phyloP scores from a whole-genome alignment of 257 asterid genomes.

The Nicotiana paniculata region DNA sequence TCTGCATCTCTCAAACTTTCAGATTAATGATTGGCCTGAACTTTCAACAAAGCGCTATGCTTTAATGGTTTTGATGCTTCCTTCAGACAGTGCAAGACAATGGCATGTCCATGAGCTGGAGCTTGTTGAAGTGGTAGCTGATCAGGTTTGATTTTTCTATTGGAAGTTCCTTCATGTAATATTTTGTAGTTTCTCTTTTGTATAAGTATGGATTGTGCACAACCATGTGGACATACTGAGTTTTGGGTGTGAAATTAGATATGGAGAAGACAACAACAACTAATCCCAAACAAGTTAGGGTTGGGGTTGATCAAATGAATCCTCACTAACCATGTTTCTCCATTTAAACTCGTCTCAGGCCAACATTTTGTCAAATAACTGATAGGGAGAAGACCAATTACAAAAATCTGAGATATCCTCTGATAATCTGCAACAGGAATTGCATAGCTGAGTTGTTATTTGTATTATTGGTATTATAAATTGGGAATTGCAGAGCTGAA shows the following conservation, averaged over 20 bases:
- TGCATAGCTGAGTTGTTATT: background rate
- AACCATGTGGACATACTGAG: background rate
- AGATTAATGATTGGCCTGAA: constrained; percentile 98
- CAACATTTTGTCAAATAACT: too few species aligned
- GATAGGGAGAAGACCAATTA: background rate
- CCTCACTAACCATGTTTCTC: too few species aligned
- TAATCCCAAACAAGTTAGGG: too few species aligned
- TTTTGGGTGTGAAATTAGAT: background rate
- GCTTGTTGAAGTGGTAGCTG: constrained; percentile 99
- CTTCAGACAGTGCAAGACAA: constrained; percentile 93
- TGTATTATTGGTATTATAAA: background rate
- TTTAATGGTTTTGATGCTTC: constrained; percentile 95
- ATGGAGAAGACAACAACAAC: background rate
- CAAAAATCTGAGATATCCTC: background rate
- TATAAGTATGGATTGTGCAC: background rate
- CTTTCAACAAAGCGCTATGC: constrained; percentile 89
- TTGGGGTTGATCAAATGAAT: too few species aligned
- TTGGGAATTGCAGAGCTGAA: background rate
- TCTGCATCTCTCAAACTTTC: constrained; percentile 79
- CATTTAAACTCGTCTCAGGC: too few species aligned
- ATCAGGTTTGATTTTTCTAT: constrained; percentile 54
- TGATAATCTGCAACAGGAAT: background rate
- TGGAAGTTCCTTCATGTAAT: background rate
- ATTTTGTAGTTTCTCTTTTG: background rate
- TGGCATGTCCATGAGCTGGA: constrained; percentile 97